Base-by-base conservation (phyloP, 2,329 filamentous ascomycete species). In the Fusarium duplospermum region DNA sequence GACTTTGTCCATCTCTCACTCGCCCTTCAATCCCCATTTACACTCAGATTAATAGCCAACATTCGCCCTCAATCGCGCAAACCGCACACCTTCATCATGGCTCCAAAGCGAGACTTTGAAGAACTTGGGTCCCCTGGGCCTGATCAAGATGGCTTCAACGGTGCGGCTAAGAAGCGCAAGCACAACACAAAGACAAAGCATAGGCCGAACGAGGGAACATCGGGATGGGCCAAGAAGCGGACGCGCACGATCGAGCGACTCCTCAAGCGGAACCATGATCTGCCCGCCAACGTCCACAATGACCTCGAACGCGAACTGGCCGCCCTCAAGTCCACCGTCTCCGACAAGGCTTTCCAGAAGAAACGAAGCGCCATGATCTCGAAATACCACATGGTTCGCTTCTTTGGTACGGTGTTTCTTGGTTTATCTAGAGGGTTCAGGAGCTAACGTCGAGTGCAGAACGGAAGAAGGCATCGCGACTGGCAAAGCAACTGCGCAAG, bases 331-430 rank as follows among this genome's bases (percentile, higher is more conserved):
- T 86, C 89, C 72, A 92, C 93, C 77, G 85, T 95, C 67, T 86
- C 83, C 6, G 87, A 89, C 71, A 86, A 88, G 57, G 85, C 89
- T 68, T 86, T 87, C 67, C 90, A 91, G 77, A 91, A 90, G 83
- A 87, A 87, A 79, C 88, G 90, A 74, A 88, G 87, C 76, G 87
- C 90, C 68, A 94, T 95, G 89, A 94, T 95, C 71, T 87, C 87
- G 60, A 93, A 92, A 81, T 96, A 95, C 77, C 93, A 96, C 81
- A 95, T 94, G 89, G 90, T 96, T 60, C 87, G 94, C 31, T 96
- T 96, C 81, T 96, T 96, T 82, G 94, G 93, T 93, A 86, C 61
- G 88, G 77, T 13, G 5, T 35, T 24, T 45, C 5, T 27, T 7
- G 10, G 3, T 14, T 6, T 9, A 64, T 13, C n/a, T 18, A 10